A percentile compares a stretch with the other conserved stretches of the same genome.
phyloP scores from a whole-genome alignment of 331 rosid genomes.

The Prunus yedoensis region DNA sequence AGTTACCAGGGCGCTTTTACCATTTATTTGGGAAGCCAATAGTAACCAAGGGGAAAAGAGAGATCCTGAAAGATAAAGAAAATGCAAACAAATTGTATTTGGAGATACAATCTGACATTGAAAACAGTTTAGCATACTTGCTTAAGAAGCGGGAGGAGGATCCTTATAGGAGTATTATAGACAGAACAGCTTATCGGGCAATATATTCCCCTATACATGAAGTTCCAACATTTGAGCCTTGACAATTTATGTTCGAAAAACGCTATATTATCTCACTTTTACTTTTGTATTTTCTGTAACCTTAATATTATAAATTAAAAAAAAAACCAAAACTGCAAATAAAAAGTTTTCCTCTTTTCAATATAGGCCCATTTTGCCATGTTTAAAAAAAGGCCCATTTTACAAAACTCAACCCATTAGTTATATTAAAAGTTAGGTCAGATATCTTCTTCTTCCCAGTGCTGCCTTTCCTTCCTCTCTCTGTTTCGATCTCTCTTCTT shows the following conservation, averaged over 20 bases:
- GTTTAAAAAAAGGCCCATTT: no score
- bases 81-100: constrained; percentile 63
- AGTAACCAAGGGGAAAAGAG: constrained; percentile 64
- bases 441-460: no score
- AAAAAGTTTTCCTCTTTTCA: no score
- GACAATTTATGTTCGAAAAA: constrained; percentile 14
- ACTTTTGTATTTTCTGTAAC: no score
- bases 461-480: no score
- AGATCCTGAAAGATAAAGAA: constrained; percentile 57
- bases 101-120: constrained; percentile 71
- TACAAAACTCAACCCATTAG: no score
- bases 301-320: no score
- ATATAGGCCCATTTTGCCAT: no score
- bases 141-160: constrained; percentile 83
- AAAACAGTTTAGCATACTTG: constrained; percentile 55
- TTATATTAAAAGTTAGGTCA: no score
- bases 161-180: constrained; percentile 68
- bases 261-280: no score
- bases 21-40: constrained; percentile 83
- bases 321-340: background rate
- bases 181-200: constrained; percentile 58
- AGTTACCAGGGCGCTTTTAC: constrained; percentile 80
- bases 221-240: constrained; percentile 76
- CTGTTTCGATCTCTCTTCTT: no score
- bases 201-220: constrained; percentile 36